Evolutionary conservation across 345 rosid species (phyloP).

Genomic region (Pseudoturritis turrita): DNA sequence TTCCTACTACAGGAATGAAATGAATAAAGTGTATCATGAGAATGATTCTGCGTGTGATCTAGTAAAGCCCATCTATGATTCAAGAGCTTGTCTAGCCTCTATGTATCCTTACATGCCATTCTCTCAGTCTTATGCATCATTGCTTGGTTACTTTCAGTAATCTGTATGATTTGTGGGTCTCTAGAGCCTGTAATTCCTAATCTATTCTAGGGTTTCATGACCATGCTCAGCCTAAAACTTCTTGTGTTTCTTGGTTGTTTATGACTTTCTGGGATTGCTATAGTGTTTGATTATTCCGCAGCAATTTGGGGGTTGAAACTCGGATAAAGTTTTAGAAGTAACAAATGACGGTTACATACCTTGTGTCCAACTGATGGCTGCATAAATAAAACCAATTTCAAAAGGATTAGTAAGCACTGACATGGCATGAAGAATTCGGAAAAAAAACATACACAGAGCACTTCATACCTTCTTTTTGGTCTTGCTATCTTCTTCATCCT

Average conservation of each 20-base stretch:
- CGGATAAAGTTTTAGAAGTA: background rate
- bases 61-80: background rate
- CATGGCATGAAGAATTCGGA: background rate
- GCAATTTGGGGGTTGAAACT: background rate
- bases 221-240: slow-evolving; percentile 2
- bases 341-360: slow-evolving; percentile 31
- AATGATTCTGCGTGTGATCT: background rate
- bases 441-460: background rate
- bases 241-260: background rate
- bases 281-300: background rate
- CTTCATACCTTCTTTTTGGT: slow-evolving; percentile 48
- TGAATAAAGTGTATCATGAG: too few relatives aligned
- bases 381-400: background rate
- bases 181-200: background rate
- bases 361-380: slow-evolving; percentile 31
- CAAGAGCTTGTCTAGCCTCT: background rate
- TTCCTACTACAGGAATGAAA: background rate
- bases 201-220: background rate
- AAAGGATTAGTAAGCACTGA: slow-evolving; percentile 11
- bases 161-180: background rate
- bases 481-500: slow-evolving; percentile 45
- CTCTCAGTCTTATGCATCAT: background rate
- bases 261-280: background rate
- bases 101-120: background rate
- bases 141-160: too few relatives aligned